Conservation (phyloP, 2,329 filamentous ascomycete genomes). For the Grosmannia huntii region DNA sequence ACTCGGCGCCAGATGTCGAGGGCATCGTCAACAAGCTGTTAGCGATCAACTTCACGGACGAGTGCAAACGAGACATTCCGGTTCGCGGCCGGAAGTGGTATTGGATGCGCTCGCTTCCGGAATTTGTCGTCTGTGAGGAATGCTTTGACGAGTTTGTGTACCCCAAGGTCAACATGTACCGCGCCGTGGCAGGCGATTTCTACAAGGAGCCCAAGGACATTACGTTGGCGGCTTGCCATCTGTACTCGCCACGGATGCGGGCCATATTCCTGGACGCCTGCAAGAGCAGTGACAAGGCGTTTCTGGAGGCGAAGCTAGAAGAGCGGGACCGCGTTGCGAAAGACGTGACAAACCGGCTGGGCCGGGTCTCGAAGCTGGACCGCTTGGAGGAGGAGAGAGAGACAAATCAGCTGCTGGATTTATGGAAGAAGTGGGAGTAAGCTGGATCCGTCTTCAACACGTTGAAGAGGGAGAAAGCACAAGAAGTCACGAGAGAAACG, state of each 20-base stretch:
- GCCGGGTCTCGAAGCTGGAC: slow-evolving; percentile 7
- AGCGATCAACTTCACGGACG: slow-evolving; percentile 41
- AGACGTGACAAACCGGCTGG: slow-evolving; percentile 43
- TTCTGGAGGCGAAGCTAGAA: slow-evolving; percentile 43
- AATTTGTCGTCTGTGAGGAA: slow-evolving; percentile 75
- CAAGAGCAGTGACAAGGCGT: slow-evolving; percentile 50
- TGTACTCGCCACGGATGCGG: slow-evolving; percentile 73
- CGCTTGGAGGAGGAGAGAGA: slow-evolving; percentile 25
- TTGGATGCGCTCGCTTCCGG: slow-evolving; percentile 58
- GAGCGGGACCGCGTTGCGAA: slow-evolving; percentile 48
- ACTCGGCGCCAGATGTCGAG: slow-evolving; percentile 39
- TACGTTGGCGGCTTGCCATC: slow-evolving; percentile 48
- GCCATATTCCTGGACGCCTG: slow-evolving; percentile 57
- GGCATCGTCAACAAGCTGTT: slow-evolving; percentile 52
- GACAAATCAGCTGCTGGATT: slow-evolving; percentile 34
- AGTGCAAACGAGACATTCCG: slow-evolving; percentile 54
- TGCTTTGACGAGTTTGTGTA: slow-evolving; percentile 74
- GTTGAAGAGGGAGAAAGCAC: not conserved
- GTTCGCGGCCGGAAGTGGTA: slow-evolving; percentile 60
- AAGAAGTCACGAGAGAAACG: not conserved
- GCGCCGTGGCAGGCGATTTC: slow-evolving; percentile 51
- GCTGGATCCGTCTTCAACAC: not conserved
- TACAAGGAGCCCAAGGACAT: slow-evolving; percentile 46
- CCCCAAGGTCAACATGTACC: slow-evolving; percentile 40
- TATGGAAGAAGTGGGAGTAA: slow-evolving; percentile 48